Percentiles rank a stretch among this genome's conserved stretches.
Conservation (phyloP, 2,329 filamentous ascomycete genomes). For the Penicillium sp. region DNA sequence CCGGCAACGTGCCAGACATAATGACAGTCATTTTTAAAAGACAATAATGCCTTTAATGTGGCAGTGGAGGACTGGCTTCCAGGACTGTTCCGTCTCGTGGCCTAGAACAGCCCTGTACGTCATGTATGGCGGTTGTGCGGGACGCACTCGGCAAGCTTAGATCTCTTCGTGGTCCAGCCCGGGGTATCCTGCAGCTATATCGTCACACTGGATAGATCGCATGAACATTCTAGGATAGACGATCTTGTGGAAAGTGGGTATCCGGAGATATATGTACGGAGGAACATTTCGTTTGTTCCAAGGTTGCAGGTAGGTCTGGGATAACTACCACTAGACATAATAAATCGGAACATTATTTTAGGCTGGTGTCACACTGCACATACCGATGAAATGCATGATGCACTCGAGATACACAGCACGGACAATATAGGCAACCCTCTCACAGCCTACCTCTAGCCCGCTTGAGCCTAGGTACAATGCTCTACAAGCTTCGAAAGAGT, state of each 20-base stretch:
- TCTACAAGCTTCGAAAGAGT: not conserved
- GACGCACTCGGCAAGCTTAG: not conserved
- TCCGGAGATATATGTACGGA: not conserved
- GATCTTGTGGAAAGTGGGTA: not conserved
- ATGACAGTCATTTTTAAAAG: not conserved
- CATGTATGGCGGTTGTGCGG: constrained; percentile 6
- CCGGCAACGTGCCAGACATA: not conserved
- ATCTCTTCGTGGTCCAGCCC: not conserved
- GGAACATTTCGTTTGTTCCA: not conserved
- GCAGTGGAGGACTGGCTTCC: not conserved
- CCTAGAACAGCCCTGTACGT: constrained; percentile 11
- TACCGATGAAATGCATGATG: not conserved
- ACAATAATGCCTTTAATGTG: not conserved
- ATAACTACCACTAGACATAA: too few relatives aligned
- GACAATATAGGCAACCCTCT: not conserved
- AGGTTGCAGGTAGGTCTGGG: not conserved
- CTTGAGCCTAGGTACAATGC: not conserved
- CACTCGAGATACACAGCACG: not conserved
- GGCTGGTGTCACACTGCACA: constrained; percentile 1
- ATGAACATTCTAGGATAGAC: not conserved
- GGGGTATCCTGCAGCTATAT: not conserved
- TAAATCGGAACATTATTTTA: not conserved
- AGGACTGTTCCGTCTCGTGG: not conserved
- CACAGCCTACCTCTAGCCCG: not conserved
- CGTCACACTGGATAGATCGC: not conserved